Evolutionary conservation across 2,329 filamentous ascomycete species (phyloP).

Genomic region (Aphanoascus verrucosus): DNA sequence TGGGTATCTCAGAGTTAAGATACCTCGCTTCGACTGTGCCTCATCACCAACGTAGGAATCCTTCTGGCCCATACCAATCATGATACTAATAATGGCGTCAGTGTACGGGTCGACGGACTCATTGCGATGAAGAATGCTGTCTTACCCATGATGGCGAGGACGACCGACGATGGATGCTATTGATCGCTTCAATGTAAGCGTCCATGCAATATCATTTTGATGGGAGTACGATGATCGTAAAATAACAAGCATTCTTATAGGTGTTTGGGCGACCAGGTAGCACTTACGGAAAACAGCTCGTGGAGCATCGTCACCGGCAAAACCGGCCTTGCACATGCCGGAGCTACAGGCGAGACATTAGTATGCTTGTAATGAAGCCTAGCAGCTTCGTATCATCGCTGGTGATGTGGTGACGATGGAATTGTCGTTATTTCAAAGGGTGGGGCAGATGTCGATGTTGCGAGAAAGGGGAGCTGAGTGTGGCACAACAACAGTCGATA

Average conservation of each 20-base stretch:
- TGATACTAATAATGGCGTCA: slow-evolving; percentile 59
- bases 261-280: slow-evolving; percentile 4
- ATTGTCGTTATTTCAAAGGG: not conserved
- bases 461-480: not conserved
- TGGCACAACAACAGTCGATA: not conserved
- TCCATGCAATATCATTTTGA: not conserved
- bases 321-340: slow-evolving; percentile 99
- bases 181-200: slow-evolving; percentile 19
- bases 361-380: slow-evolving; percentile 10
- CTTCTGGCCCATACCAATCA: slow-evolving; percentile 99
- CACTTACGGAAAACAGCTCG: slow-evolving; percentile 99
- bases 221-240: not conserved
- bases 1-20: slow-evolving; percentile 97
- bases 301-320: slow-evolving; percentile 99
- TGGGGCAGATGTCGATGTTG: slow-evolving; percentile 11
- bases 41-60: slow-evolving; percentile 99
- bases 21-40: slow-evolving; percentile 99
- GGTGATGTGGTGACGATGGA: not conserved
- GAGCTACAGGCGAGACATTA: slow-evolving; percentile 54
- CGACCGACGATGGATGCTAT: slow-evolving; percentile 97
- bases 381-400: not conserved
- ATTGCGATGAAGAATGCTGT: not conserved
- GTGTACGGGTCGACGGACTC: slow-evolving; percentile 3
- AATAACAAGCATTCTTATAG: not conserved
- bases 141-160: slow-evolving; percentile 99